A percentile compares a stretch with the other conserved stretches of the same genome.
Evolutionary conservation across 441 rosid genomes (phyloP).

Genomic region (Populus hybrid): DNA sequence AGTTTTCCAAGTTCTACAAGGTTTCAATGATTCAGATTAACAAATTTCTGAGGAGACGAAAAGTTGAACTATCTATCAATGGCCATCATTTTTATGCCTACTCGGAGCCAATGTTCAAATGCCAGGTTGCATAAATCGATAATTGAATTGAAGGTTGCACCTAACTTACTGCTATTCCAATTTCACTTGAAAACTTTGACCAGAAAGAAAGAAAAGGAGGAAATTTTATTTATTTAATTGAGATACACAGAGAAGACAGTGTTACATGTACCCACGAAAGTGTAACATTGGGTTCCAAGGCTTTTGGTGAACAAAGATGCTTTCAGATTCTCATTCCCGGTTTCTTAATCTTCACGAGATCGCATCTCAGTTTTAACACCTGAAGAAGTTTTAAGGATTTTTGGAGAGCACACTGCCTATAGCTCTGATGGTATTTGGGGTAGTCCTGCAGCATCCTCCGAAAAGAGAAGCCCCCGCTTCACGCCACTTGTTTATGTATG

Average conservation of each 20-base stretch:
- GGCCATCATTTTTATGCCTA: no score
- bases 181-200: no score
- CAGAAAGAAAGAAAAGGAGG: not conserved
- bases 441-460: slow-evolving; percentile 96
- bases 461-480: slow-evolving; percentile 74
- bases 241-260: slow-evolving; percentile 1
- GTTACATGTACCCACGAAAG: not conserved
- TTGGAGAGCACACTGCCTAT: slow-evolving; percentile 47
- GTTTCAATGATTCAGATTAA: no score
- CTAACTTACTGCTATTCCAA: no score
- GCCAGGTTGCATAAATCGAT: no score
- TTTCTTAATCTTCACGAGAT: not conserved
- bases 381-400: slow-evolving; percentile 25
- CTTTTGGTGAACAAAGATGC: not conserved
- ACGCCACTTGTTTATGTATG: slow-evolving; percentile 61
- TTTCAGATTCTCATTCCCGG: not conserved
- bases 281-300: not conserved
- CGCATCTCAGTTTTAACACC: slow-evolving; percentile 18
- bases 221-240: not conserved
- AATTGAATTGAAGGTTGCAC: no score
- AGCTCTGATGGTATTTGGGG: slow-evolving; percentile 73
- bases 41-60: no score
- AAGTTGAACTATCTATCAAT: no score
- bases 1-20: no score
- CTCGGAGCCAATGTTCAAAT: no score